Conservation (phyloP, 2,329 filamentous ascomycete genomes). For the Neurospora sp. region DNA sequence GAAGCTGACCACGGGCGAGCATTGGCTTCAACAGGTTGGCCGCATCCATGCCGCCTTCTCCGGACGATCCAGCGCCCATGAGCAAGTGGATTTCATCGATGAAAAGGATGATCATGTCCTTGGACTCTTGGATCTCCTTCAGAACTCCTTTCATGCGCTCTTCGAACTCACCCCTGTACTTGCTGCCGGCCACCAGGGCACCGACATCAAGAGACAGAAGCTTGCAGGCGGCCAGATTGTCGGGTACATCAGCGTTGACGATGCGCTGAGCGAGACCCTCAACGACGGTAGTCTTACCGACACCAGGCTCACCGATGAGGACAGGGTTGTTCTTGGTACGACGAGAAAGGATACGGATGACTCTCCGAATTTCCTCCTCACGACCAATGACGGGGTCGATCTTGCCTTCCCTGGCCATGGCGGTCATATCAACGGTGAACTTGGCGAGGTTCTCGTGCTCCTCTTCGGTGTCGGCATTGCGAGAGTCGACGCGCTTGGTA, state of each 20-base stretch:
- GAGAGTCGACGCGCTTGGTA: constrained; percentile 87
- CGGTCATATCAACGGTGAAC: constrained; percentile 97
- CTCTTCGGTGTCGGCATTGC: constrained; percentile 85
- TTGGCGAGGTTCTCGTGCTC: constrained; percentile 96
- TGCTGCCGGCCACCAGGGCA: constrained; percentile 90
- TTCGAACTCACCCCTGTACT: constrained; percentile 97
- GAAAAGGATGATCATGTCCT: constrained; percentile 95
- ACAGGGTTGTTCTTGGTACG: constrained; percentile 99
- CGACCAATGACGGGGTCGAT: constrained; percentile 95
- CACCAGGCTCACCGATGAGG: constrained; percentile 93
- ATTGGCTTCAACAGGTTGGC: constrained; percentile 97
- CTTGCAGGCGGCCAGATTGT: constrained; percentile 88
- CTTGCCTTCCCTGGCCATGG: constrained; percentile 92
- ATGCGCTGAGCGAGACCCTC: constrained; percentile 93
- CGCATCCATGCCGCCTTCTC: constrained; percentile 97
- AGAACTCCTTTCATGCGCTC: constrained; percentile 98
- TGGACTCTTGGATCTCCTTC: constrained; percentile 90
- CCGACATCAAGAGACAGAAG: constrained; percentile 93
- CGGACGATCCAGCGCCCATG: constrained; percentile 91
- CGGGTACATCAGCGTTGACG: constrained; percentile 91
- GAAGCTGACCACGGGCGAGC: constrained; percentile 90
- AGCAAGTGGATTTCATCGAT: constrained; percentile 98
- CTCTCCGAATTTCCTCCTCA: constrained; percentile 89
- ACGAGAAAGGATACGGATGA: constrained; percentile 83
- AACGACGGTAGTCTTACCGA: constrained; percentile 96